Evolutionary conservation across 2,329 filamentous ascomycete genomes (phyloP), one percentile per base, ranked within the genome.

Genomic region (Cladophialophora bantiana): DNA sequence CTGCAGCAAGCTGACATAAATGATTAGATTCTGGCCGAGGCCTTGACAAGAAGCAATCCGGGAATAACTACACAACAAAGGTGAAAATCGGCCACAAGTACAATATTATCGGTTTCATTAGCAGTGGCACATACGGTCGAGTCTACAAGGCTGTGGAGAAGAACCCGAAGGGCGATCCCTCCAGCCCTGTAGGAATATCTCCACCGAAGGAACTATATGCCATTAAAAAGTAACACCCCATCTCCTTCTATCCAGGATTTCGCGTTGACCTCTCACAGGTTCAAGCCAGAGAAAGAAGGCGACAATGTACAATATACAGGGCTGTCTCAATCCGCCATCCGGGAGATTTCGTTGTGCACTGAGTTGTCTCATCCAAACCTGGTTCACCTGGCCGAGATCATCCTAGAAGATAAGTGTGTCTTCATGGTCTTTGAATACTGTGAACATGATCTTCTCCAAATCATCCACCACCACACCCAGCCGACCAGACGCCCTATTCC

Each of bases 381-480:
- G 38, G 94, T 99, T 72, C 89, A 90, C 66, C 87, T 97, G 1
- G 89, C 94, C 68, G 95, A 99, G 80, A 98, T 97, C 74, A 97
- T 99, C 74, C 85, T 99, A 2, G 94, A 99, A 80, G 94, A 97
- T 79, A 98, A 98, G 82, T 97, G 94, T 81, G 98, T 99, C 77
- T 99, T 94, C 80, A 99, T 99, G 91, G 94, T 99, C 1, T 98
- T 99, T 74, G 95, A 98, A 78, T 99, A 97, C 78, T 95, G 95
- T 72, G 95, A 99, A 79, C 95, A 99, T 78, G 95, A 99, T 78
- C 82, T 99, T 42, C 84, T 99, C 4, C 95, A 99, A 42, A 98
- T 99, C 77, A 97, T 99, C 73, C 95, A 99, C 77, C 94, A 98
- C 77, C 95, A 99, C 79, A 96, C 92, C 1, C 90, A 97, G 77